A percentile compares a stretch with the other conserved stretches of the same genome.
Conservation (phyloP, 1,284 basidiomycete genomes). For the Fomitiporia mediterranea region DNA sequence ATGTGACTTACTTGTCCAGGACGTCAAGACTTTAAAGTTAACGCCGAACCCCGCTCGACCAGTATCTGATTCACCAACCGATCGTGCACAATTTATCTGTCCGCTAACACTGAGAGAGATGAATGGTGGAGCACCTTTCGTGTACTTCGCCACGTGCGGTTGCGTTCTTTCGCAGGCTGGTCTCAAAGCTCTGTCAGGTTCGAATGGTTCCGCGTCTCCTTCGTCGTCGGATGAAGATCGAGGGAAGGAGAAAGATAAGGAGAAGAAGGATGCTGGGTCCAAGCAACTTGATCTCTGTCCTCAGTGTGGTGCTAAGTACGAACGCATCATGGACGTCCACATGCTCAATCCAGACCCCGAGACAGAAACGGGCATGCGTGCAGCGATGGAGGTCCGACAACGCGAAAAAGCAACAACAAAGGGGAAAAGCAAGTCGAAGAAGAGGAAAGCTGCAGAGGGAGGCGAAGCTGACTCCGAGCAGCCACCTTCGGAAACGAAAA, state of each 20-base stretch:
- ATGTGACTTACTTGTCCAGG: slow-evolving; percentile 42
- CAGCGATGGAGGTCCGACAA: slow-evolving; percentile 40
- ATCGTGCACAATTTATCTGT: slow-evolving; percentile 74
- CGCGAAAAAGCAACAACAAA: slow-evolving; percentile 45
- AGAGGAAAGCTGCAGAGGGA: slow-evolving; percentile 15
- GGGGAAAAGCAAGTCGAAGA: slow-evolving; percentile 61
- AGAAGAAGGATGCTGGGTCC: slow-evolving; percentile 21
- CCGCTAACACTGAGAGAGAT: slow-evolving; percentile 89
- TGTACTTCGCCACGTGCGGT: slow-evolving; percentile 84
- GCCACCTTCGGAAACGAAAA: slow-evolving; percentile 29
- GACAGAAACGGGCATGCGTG: slow-evolving; percentile 51
- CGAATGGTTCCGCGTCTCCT: slow-evolving; percentile 34
- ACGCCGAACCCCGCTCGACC: slow-evolving; percentile 62
- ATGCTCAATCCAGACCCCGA: slow-evolving; percentile 59
- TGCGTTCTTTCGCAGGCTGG: slow-evolving; percentile 81
- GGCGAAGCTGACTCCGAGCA: slow-evolving; percentile 28
- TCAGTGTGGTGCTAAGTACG: slow-evolving; percentile 68
- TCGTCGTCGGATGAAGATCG: slow-evolving; percentile 27
- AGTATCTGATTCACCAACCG: slow-evolving; percentile 32
- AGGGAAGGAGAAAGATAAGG: slow-evolving; percentile 19
- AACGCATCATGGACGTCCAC: slow-evolving; percentile 47
- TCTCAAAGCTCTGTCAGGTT: slow-evolving; percentile 53
- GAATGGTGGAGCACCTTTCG: slow-evolving; percentile 85
- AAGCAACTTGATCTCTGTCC: slow-evolving; percentile 59
- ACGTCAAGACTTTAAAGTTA: slow-evolving; percentile 78